Base-by-base conservation (phyloP, 1,284 basidiomycete species). In the Cryptococcus sp. region DNA sequence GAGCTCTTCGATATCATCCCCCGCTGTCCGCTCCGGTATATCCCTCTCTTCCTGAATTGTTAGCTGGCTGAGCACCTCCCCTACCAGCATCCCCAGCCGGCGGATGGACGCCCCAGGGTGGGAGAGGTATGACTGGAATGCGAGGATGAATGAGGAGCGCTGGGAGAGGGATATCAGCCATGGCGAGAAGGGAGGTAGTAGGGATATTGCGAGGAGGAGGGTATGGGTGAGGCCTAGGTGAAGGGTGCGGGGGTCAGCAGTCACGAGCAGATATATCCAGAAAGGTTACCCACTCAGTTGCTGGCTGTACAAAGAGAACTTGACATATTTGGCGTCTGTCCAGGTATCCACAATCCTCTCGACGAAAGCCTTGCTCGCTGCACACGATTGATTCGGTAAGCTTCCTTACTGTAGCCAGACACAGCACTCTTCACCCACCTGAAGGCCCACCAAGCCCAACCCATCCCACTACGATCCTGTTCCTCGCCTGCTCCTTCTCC, bases 41-140 rank as follows among this genome's bases (percentile, higher is more conserved):
- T 60, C 54, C 13, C 51, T 54, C 24, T 52, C 53, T 2, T 66
- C 67, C 3, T 53, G 48, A 3, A 71, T 64, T 7, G 71, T 79
- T 21, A 63, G 64, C 55, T 63, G 65, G 56, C 68, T 72, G 7
- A 80, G 55, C 21, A 88, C 78, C 73, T 98, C 95, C 0, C 90
- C 95, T 0, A 86, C 85, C 12, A 98, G 82, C 93, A 98, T 96
- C 2, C 95, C 95, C 62, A 91, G 87, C n/a, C 87, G 82, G 2
- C 94, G 85, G 13, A 96, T 82, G 1, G 83, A 81, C 3, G 81
- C 77, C 56, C 95, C 91, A 3, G 87, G 78, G 66, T 96, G 91
- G 0, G 81, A 81, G 43, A 96, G 85, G 68, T 93, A 95, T 6
- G 78, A 77, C 9, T 87, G 84, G 33, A 97, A 82, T 5, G 86